Evolutionary conservation across 2,329 filamentous ascomycete genomes (phyloP), one percentile per base, ranked within the genome.

Genomic region (Cladosporium sp.): DNA sequence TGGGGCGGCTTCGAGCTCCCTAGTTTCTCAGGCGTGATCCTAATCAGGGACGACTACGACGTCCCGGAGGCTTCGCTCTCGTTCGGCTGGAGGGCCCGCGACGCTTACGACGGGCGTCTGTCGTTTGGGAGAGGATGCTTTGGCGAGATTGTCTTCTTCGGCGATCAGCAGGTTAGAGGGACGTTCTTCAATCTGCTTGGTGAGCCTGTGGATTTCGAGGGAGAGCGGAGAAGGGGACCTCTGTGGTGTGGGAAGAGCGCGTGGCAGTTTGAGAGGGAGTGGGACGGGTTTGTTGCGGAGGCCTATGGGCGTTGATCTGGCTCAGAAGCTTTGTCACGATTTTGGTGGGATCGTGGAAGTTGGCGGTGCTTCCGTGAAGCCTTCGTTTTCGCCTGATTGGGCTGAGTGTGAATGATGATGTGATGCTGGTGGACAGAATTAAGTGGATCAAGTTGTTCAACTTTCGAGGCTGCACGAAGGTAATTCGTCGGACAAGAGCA

Each of bases 1-100:
- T 80, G 77, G 76, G 75, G 72, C 0, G 61, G 57, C 1, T 79
- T 79, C 56, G 65, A 73, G 41, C 65, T 77, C 4, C 72, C 71
- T 0, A 51, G 71, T 7, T 65, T 75, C 35, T 54, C 65, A 37
- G 74, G 76, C 1, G 60, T 79, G 3, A 60, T 79, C n/a, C 65
- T 66, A 33, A 65, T 78, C 32, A 52, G 66, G 6, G 46, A 69
- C 14, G 49, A 60, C 33, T 51, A 54, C 60, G 28, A 59, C 56
- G 10, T 58, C 50, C 5, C 61, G 57, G 19, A 55, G n/a, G 45
- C 46, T 9, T 50, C 31, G 3, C 40, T 62, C 13, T 44, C 44
- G 0, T 61, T 63, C 32, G 62, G 62, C 7, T 70, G 67, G 68
- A 67, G 68, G 9, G 59, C 68, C 13, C 56, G 61, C 3, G 61